Evolutionary conservation across 2,329 filamentous ascomycete species (phyloP).

Genomic region (Aureobasidium mangrovei): DNA sequence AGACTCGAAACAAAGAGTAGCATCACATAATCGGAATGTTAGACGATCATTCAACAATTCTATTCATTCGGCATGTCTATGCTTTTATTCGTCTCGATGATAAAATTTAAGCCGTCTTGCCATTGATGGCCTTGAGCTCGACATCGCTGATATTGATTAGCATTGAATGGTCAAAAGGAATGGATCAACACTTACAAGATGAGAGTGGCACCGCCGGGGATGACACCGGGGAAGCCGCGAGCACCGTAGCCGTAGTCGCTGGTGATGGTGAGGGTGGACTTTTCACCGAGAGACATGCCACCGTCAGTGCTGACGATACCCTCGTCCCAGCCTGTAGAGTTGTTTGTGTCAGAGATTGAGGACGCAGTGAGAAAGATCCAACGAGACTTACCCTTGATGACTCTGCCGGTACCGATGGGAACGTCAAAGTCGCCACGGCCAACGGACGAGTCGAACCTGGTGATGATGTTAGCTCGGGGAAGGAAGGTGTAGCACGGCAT

Average conservation of each 20-base stretch:
- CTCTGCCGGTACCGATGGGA: constrained; percentile 69
- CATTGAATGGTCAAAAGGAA: constrained; percentile 3
- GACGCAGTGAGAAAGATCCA: background rate
- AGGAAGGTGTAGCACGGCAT: background rate
- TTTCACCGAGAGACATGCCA: constrained; percentile 85
- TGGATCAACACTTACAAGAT: constrained; percentile 61
- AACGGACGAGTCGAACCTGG: constrained; percentile 81
- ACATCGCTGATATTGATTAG: constrained; percentile 49
- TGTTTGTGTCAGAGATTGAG: background rate
- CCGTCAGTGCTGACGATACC: constrained; percentile 50
- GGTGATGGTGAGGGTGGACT: constrained; percentile 73
- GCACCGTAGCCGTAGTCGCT: constrained; percentile 59
- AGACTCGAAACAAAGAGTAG: too few relatives aligned
- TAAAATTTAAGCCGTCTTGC: constrained; percentile 33
- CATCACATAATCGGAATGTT: too few relatives aligned
- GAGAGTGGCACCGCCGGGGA: constrained; percentile 65
- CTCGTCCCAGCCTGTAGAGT: constrained; percentile 46
- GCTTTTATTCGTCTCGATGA: background rate
- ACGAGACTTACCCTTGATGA: constrained; percentile 68
- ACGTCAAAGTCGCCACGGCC: constrained; percentile 68
- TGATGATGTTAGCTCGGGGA: constrained; percentile 9
- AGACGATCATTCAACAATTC: too few relatives aligned
- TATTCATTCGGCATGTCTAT: background rate
- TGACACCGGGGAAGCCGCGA: constrained; percentile 65
- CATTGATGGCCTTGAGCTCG: constrained; percentile 56